Evolutionary conservation across 805 yeast genomes (phyloP).

Genomic region (Candida multigemmis): DNA sequence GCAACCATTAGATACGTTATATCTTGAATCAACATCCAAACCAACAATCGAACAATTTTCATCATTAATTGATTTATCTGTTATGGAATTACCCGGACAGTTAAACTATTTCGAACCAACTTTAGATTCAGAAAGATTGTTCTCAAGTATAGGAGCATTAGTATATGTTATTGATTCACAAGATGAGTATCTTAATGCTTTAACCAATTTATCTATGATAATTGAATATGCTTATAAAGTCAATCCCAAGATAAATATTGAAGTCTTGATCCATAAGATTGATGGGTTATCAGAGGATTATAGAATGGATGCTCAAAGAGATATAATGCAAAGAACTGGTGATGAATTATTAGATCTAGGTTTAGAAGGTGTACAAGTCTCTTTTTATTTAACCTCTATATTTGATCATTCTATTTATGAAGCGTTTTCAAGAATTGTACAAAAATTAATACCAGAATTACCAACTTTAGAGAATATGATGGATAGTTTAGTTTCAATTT

Average conservation of each 20-base stretch:
- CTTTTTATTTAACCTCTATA: conserved; percentile 86
- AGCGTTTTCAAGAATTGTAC: conserved; percentile 89
- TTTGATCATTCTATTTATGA: conserved; percentile 95
- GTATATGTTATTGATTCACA: conserved; percentile 94
- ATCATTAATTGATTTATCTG: conserved; percentile 76
- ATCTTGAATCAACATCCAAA: conserved; percentile 80
- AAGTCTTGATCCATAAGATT: conserved; percentile 89
- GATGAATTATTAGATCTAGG: conserved; percentile 89
- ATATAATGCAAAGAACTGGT: conserved; percentile 91
- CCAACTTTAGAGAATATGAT: conserved; percentile 83
- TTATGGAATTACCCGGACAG: conserved; percentile 95
- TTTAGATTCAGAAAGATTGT: conserved; percentile 68
- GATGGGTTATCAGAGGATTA: conserved; percentile 94
- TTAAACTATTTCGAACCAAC: conserved; percentile 80
- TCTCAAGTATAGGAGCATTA: conserved; percentile 77
- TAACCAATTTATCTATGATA: conserved; percentile 81
- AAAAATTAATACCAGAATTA: conserved; percentile 80
- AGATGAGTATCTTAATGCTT: conserved; percentile 88
- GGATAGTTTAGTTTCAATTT: conserved; percentile 81
- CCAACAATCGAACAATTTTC: conserved; percentile 81
- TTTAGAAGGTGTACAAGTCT: conserved; percentile 81
- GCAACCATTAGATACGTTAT: conserved; percentile 91
- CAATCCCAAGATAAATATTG: conserved; percentile 80
- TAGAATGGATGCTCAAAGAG: conserved; percentile 89
- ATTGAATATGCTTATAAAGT: conserved; percentile 80